phyloP scores from a whole-genome alignment of 768 basidiomycete genomes.

The Cantharellus cinnabarinus region DNA sequence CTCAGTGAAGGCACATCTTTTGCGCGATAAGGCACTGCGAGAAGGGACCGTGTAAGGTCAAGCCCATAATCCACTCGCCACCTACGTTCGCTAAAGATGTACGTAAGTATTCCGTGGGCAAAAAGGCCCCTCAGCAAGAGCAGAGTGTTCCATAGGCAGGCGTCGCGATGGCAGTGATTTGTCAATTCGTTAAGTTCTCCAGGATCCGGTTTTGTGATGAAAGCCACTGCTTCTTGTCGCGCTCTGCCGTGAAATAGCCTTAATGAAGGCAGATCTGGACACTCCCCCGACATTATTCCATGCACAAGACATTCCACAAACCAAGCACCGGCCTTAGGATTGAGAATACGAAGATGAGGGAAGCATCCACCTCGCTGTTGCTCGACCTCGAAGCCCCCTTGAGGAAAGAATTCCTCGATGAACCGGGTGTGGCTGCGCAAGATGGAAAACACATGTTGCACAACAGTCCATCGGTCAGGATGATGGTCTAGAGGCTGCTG shows the following conservation, averaged over 20 bases:
- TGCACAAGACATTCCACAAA: not conserved
- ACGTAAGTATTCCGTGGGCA: conserved; percentile 21
- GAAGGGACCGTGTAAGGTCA: conserved; percentile 21
- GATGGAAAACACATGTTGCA: conserved; percentile 17
- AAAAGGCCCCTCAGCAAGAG: conserved; percentile 28
- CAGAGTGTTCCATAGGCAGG: conserved; percentile 18
- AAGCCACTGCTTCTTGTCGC: conserved; percentile 5
- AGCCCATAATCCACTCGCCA: conserved; percentile 37
- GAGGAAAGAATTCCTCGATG: not conserved
- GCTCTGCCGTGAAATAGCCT: conserved; percentile 8
- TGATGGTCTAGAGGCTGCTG: conserved; percentile 21
- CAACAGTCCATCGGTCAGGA: conserved; percentile 25
- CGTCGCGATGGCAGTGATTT: not conserved
- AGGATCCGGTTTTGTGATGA: not conserved
- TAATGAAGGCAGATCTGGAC: conserved; percentile 9
- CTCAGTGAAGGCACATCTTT: conserved; percentile 2
- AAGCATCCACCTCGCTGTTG: not conserved
- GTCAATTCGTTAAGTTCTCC: not conserved
- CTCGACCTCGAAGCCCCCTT: not conserved
- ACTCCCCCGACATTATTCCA: not conserved
- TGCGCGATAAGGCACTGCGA: conserved; percentile 10
- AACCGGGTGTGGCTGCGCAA: not conserved
- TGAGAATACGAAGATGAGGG: not conserved
- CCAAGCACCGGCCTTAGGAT: not conserved
- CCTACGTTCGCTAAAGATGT: conserved; percentile 20